phyloP scores from a whole-genome alignment of 139 green algal species.

The Monoraphidium neglectum region DNA sequence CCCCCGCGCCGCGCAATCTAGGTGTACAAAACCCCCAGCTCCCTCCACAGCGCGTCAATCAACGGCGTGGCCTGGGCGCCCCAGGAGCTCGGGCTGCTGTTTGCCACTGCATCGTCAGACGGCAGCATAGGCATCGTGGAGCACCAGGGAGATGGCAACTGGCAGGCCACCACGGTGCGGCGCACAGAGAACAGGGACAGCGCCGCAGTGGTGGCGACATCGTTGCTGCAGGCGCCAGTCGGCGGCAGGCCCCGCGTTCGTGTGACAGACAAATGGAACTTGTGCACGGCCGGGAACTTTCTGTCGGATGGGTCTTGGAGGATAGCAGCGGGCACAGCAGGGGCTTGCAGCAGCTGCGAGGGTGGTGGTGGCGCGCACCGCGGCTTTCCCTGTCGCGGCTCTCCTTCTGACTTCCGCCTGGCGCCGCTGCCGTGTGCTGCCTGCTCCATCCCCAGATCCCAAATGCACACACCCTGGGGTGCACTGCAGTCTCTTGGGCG shows the following conservation, averaged over 20 bases:
- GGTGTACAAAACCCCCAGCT: constrained; percentile 57
- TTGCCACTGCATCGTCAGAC: constrained; percentile 92
- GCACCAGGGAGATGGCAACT: constrained; percentile 64
- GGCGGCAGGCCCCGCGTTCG: too few relatives aligned
- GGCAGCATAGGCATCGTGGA: constrained; percentile 82
- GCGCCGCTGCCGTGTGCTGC: not conserved
- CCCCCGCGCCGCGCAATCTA: constrained; percentile 7
- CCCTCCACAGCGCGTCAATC: constrained; percentile 77
- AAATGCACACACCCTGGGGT: constrained; percentile 83
- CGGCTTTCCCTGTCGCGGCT: not conserved
- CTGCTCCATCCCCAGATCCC: constrained; percentile 32
- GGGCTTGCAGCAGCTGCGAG: not conserved
- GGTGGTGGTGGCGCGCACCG: not conserved
- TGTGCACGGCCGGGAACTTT: too few relatives aligned
- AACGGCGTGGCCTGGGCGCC: constrained; percentile 95
- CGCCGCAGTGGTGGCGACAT: too few relatives aligned
- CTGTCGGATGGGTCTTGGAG: too few relatives aligned
- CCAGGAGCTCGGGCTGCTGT: constrained; percentile 87
- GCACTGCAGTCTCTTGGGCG: constrained; percentile 89
- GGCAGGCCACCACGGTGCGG: constrained; percentile 62
- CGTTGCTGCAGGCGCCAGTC: too few relatives aligned
- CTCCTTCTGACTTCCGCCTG: not conserved
- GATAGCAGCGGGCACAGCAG: not conserved
- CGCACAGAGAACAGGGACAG: too few relatives aligned
- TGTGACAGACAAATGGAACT: too few relatives aligned